phyloP scores from a whole-genome alignment of 2,329 filamentous ascomycete genomes.

The Alternaria ethzedia region DNA sequence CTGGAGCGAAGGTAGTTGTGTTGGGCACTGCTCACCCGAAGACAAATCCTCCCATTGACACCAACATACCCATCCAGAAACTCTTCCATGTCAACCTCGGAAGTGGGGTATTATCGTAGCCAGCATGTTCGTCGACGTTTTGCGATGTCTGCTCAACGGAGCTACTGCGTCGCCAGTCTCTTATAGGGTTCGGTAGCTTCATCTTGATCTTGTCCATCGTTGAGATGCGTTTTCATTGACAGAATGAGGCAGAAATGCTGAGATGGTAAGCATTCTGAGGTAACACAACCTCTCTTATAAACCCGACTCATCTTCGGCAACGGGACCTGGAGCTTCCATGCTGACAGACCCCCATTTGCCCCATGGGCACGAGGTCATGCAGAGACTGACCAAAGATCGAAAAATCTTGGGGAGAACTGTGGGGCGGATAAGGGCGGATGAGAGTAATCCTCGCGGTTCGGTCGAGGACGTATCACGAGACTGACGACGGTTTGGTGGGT shows the following conservation, averaged over 20 bases:
- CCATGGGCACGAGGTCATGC: background rate
- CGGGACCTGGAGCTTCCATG: background rate
- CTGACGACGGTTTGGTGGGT: background rate
- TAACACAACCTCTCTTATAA: background rate
- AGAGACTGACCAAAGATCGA: background rate
- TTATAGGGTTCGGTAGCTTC: conserved; percentile 24
- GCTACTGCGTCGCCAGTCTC: conserved; percentile 19
- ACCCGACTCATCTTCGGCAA: background rate
- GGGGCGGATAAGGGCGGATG: conserved; percentile 8
- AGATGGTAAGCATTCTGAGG: background rate
- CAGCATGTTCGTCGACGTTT: conserved; percentile 27
- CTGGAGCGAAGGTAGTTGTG: background rate
- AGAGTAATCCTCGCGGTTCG: background rate
- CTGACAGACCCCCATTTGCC: background rate
- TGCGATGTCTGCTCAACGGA: conserved; percentile 21
- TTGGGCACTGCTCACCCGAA: background rate
- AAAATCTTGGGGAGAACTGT: background rate
- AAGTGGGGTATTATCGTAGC: conserved; percentile 31
- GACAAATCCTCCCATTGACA: conserved; percentile 36
- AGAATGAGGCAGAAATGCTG: background rate
- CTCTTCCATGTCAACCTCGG: conserved; percentile 27
- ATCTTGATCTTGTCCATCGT: conserved; percentile 11
- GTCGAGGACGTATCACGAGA: background rate
- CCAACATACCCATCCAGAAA: conserved; percentile 36
- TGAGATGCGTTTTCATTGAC: background rate